Evolutionary conservation across 164 flowering plant genomes (phyloP).

Genomic region (Chloranthus sessilifolius): DNA sequence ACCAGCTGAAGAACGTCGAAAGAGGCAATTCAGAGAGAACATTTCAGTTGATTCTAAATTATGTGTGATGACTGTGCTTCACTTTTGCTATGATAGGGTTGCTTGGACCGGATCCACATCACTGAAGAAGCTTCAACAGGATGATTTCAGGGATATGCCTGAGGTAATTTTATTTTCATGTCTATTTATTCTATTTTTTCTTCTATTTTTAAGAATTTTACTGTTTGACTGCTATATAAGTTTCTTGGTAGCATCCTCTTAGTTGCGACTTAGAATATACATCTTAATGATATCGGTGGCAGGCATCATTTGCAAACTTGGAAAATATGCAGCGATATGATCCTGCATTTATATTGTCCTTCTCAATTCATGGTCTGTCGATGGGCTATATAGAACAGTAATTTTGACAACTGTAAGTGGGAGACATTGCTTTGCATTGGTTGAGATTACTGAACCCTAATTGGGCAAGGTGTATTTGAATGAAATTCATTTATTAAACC

Average conservation of each 20-base stretch:
- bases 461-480: no score
- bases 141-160: slow-evolving; percentile 11
- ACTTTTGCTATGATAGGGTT: slow-evolving; percentile 58
- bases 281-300: slow-evolving; percentile 18
- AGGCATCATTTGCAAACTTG: slow-evolving; percentile 26
- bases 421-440: no score
- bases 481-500: no score
- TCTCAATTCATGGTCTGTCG: slow-evolving; percentile 65
- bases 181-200: not conserved
- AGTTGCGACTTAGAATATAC: slow-evolving; percentile 5
- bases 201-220: not conserved
- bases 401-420: no score
- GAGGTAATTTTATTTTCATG: slow-evolving; percentile 33
- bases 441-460: no score
- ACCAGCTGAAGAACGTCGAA: slow-evolving; percentile 38
- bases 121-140: slow-evolving; percentile 19
- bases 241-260: slow-evolving; percentile 1
- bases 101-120: slow-evolving; percentile 14
- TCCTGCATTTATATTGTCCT: slow-evolving; percentile 75
- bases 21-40: slow-evolving; percentile 67
- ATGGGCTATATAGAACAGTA: slow-evolving; percentile 66
- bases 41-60: slow-evolving; percentile 59
- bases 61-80: slow-evolving; percentile 50
- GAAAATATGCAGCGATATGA: slow-evolving; percentile 47
- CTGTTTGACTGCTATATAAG: not conserved